A percentile compares a stretch with the other conserved stretches of the same genome.
These are phyloP conservation scores for Verticillium klebahnii DNA, from an alignment of 2,329 filamentous ascomycete species.

Conservation along the genomic window DNA sequence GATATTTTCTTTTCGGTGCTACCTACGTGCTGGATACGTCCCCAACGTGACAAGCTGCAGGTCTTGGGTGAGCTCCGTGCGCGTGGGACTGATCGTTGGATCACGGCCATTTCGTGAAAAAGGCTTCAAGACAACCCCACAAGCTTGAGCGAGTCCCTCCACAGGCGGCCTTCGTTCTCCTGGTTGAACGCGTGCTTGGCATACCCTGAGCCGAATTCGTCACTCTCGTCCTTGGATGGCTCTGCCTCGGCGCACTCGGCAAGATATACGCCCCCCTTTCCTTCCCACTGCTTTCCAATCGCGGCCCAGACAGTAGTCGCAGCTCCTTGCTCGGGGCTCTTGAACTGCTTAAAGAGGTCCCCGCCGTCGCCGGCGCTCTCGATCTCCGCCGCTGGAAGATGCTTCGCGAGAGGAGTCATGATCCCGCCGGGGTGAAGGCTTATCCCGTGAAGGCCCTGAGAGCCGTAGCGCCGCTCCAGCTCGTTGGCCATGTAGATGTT, in stretches of 20 bases:
- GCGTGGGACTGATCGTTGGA: no score
- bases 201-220: neutral
- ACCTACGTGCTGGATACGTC: no score
- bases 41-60: no score
- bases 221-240: constrained; percentile 3
- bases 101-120: no score
- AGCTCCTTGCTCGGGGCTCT: constrained; percentile 36
- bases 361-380: neutral
- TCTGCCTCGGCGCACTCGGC: constrained; percentile 26
- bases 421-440: constrained; percentile 11
- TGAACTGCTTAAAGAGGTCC: neutral
- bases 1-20: no score
- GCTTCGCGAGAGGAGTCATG: constrained; percentile 1
- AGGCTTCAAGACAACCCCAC: constrained; percentile 2
- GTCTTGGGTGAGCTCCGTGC: no score
- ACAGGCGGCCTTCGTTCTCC: neutral
- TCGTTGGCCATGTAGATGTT: constrained; percentile 47
- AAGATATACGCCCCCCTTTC: constrained; percentile 40
- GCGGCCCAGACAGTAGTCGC: constrained; percentile 42
- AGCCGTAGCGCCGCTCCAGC: constrained; percentile 42
- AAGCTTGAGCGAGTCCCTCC: constrained; percentile 6
- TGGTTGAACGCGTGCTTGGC: constrained; percentile 13
- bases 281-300: constrained; percentile 33
- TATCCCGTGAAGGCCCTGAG: constrained; percentile 35
- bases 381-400: neutral